These are phyloP conservation scores for Gymnopilus junonius DNA, from an alignment of 768 basidiomycete species.

Conservation along the genomic window DNA sequence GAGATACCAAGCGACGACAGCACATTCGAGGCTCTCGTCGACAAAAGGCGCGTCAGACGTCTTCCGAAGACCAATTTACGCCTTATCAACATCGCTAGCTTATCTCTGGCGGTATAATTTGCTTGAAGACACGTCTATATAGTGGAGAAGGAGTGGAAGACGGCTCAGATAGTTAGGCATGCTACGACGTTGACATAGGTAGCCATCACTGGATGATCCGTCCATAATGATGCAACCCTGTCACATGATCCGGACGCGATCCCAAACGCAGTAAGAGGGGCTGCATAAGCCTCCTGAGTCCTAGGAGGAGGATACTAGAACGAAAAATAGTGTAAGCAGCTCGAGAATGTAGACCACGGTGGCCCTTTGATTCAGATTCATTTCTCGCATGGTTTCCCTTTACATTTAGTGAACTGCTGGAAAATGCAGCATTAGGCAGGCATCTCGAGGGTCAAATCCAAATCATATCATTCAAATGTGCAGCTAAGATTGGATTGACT, in stretches of 20 bases:
- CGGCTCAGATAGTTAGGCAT: constrained; percentile 6
- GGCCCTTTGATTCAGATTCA: too few relatives aligned
- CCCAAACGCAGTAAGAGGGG: background rate
- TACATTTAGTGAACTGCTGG: background rate
- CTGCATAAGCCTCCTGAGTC: constrained; percentile 1
- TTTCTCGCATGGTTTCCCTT: too few relatives aligned
- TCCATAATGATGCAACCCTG: constrained; percentile 2
- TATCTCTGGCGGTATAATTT: background rate
- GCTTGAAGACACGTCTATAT: constrained; percentile 13
- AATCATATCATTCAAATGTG: background rate
- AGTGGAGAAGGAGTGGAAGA: constrained; percentile 12
- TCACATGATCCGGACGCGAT: constrained; percentile 16
- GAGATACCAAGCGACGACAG: constrained; percentile 69
- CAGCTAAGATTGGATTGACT: background rate
- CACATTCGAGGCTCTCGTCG: constrained; percentile 70
- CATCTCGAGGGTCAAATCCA: background rate
- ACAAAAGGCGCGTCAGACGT: constrained; percentile 52
- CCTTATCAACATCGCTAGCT: constrained; percentile 15
- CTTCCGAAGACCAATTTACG: constrained; percentile 14
- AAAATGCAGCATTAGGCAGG: too few relatives aligned
- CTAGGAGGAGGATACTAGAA: background rate
- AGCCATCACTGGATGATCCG: constrained; percentile 26
- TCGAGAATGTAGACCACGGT: too few relatives aligned
- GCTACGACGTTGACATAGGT: background rate
- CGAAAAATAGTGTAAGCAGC: background rate